Conservation (phyloP, 495 filamentous ascomycete species). For the Lasiosphaeriaceae sp. region DNA sequence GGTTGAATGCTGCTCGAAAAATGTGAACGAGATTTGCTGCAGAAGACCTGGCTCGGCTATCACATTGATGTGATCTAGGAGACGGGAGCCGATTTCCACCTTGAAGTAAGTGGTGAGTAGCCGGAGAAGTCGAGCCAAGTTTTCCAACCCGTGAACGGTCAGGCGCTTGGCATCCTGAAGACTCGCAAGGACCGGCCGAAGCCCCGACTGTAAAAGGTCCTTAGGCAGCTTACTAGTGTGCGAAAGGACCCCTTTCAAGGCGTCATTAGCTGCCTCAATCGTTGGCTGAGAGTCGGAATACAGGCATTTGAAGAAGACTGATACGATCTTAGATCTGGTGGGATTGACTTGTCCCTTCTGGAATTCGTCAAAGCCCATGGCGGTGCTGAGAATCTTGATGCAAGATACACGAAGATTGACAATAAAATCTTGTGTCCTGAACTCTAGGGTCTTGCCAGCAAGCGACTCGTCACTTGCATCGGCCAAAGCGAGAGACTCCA, state of each 20-base stretch:
- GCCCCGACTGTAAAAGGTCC: conserved; percentile 88
- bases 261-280: conserved; percentile 89
- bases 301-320: conserved; percentile 94
- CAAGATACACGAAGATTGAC: conserved; percentile 90
- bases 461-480: conserved; percentile 90
- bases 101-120: conserved; percentile 98
- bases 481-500: conserved; percentile 87
- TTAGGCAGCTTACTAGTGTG: conserved; percentile 91
- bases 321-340: conserved; percentile 79
- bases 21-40: conserved; percentile 87
- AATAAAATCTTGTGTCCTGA: conserved; percentile 85
- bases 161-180: conserved; percentile 90
- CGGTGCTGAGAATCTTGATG: conserved; percentile 85
- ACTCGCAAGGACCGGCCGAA: conserved; percentile 92
- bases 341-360: conserved; percentile 61
- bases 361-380: conserved; percentile 89
- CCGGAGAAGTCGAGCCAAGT: conserved; percentile 80
- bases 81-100: conserved; percentile 87
- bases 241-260: conserved; percentile 75
- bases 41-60: conserved; percentile 77
- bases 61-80: conserved; percentile 87
- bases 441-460: conserved; percentile 78
- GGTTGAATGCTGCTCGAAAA: conserved; percentile 83
- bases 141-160: conserved; percentile 85
- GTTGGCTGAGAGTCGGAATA: conserved; percentile 89